Evolutionary conservation across 2,329 filamentous ascomycete species (phyloP), one percentile per base, ranked within the genome.

Genomic region (Xylaria sp.): DNA sequence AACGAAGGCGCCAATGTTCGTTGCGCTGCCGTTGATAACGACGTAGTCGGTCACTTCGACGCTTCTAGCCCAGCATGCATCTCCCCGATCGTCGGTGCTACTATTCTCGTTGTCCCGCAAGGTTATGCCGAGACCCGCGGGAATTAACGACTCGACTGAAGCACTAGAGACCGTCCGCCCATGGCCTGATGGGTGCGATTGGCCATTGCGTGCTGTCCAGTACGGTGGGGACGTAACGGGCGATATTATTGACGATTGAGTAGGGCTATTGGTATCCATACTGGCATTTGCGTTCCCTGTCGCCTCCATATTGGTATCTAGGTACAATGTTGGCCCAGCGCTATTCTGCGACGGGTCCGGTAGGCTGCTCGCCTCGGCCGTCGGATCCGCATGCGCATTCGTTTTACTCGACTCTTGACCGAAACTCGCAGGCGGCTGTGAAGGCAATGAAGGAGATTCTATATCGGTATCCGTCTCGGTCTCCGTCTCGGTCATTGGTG

Each of bases 1-100:
- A 1, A 97, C 92, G 78, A 98, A 99, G 1, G 93, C 91, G n/a
- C 94, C 94, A 27, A 87, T 82, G 67, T 81, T 85, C 13, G 81
- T 84, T 35, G 81, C 74, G 64, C 83, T 82, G 52, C 84, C 81
- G 61, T 86, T 85, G 46, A 89, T 81, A 19, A 86, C 69, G 10
- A 84, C 83, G 72, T 85, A 78, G 70, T 86, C 83, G 37, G 81
- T 78, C 41, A 89, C 81, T 66, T 84, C 80, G 55, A 88, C 87
- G 71, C 84, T 87, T 75, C 80, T 83, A 29, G 87, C 87, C 87
- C 87, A 89, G 74, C 86, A 89, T 11, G 84, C 85, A 38, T 61
- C 65, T 3, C 69, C 71, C 37, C 74, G 70, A 15, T 73, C 81
- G 63, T 82, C 77, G 51, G 78, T 74, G 44, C 81, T 81, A 62